Base-by-base conservation (phyloP, 352 stramenopile species). In the Globisporangium alternatum region DNA sequence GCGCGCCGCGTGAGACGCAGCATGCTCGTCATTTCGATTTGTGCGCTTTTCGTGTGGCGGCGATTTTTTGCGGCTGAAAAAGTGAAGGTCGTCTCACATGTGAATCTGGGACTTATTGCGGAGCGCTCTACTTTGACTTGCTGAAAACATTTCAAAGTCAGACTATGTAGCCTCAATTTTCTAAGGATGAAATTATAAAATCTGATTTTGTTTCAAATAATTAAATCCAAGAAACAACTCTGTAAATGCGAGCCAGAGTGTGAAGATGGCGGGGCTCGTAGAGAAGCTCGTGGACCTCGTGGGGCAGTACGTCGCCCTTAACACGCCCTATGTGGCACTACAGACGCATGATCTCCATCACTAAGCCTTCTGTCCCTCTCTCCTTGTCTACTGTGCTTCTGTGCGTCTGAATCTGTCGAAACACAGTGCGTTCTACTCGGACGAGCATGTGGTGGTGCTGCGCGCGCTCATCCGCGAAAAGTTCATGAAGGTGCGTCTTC, bases 261-360 rank as follows among this genome's bases (percentile, higher is more conserved):
- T 19, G 52, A 56, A 47, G 2, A 95, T 95, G 87, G 81, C 85
- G 15, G 87, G 81, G 47, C 82, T 94, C 37, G 87, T 95, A 31
- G 85, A 95, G 74, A 95, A 94, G 74, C 85, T 95, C 56, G 84
- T 95, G 63, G 84, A 88, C 52, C 72, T 95, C 56, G 82, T 95
- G 35, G 87, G 83, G 43, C 81, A 83, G 84, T 94, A 65, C 65
- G 64, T 65, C 30, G 33, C 12, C 33, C n/a, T n/a, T 13, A 8
- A 8, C 44, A 25, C 28, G 9, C 52, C 45, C 10, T 51, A 21
- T 52, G 9, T 25, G 9, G 47, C 5, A 44, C 6, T 5, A 22
- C 5, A 48, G 17, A 5, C 43, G 8, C 19, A 3, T 22, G 17
- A 48, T 4, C 17, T 12, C 2, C 21, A 15, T 13, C 15, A 3